phyloP scores from a whole-genome alignment of 2,329 filamentous ascomycete genomes.

The Diaporthe vaccinii region DNA sequence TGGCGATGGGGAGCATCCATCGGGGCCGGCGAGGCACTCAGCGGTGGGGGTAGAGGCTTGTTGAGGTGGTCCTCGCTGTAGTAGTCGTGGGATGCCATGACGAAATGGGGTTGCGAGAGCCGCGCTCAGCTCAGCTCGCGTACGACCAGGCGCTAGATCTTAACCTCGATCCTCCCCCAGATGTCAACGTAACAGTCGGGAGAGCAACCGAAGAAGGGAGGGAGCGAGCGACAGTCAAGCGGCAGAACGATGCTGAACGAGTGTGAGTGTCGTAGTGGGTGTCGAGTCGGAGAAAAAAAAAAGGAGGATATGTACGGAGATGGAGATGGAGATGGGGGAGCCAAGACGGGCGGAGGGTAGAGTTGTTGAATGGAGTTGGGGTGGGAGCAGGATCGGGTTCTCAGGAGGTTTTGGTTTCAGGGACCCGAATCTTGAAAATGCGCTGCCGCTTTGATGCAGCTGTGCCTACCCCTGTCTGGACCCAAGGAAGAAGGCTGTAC shows the following conservation, averaged over 20 bases:
- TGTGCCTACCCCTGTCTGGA: slow-evolving; percentile 25
- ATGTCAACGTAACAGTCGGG: slow-evolving; percentile 32
- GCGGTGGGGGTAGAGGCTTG: slow-evolving; percentile 39
- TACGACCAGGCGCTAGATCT: slow-evolving; percentile 22
- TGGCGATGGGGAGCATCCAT: slow-evolving; percentile 39
- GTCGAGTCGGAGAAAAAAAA: background rate
- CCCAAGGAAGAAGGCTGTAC: slow-evolving; percentile 17
- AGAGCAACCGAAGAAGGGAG: background rate
- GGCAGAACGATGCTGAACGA: slow-evolving; percentile 20
- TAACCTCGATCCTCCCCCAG: slow-evolving; percentile 1
- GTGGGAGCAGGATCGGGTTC: slow-evolving; percentile 14
- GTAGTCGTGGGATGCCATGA: slow-evolving; percentile 77
- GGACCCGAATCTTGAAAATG: slow-evolving; percentile 32
- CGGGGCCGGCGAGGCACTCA: slow-evolving; percentile 38
- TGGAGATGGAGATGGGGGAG: background rate
- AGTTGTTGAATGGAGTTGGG: slow-evolving; percentile 23
- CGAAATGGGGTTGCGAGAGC: slow-evolving; percentile 44
- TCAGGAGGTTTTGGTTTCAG: slow-evolving; percentile 27
- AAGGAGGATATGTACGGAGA: slow-evolving; percentile 6
- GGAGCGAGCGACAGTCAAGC: slow-evolving; percentile 5
- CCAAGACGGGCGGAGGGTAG: slow-evolving; percentile 22
- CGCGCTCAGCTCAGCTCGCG: slow-evolving; percentile 38
- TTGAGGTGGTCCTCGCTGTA: slow-evolving; percentile 57
- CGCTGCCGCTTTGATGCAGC: slow-evolving; percentile 32
- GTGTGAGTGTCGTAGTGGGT: background rate